Evolutionary conservation across 192 early-diverging fungal genomes (phyloP), one percentile per base, ranked within the genome.

Genomic region (Coemansia sp.): DNA sequence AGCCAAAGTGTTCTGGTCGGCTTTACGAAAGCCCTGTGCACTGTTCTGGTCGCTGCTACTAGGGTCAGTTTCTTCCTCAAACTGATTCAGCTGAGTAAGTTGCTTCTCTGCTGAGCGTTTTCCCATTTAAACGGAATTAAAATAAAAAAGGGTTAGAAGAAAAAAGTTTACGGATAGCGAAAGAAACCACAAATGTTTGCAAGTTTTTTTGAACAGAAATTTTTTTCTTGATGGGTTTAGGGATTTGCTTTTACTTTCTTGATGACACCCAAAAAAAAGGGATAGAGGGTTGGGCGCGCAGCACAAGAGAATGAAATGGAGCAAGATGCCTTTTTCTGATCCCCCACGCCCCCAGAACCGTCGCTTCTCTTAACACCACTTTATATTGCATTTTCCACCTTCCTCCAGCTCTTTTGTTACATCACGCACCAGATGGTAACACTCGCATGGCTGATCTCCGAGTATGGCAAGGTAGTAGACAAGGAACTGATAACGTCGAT

Each of bases 41-140:
- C 51, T 14, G 26, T 51, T 58, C 36, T 42, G 33, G 24, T 64
- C 20, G 53, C 66, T 63, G 38, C 28, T 36, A 6, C 23, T 63
- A 13, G 23, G 56, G 10, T 71, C 70, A 45, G 46, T 48, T 14
- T 81, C 83, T 8, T 77, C 70, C 24, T 85, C 77, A 45, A 63
- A 46, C 64, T 84, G 83, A 36, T 84, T 84, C 59, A 74, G 69
- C 66, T 84, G 71, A 6, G 75, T 85, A 20, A 85, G 73, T 62
- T 85, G 70, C 57, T 67, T 78, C 0, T 82, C 79, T n/a, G 79
- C 79, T 1, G 24, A 24, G 36, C 83, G 83, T 50, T 85, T 85
- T 5, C 48, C 73, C 83, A 85, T 85, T 63, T 35, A 21, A 20
- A 34, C 1, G 11, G 42, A 24, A 39, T 35, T 60, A 20, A 60